Evolutionary conservation across 2,329 filamentous ascomycete genomes (phyloP).

Genomic region (Periconia sp.): DNA sequence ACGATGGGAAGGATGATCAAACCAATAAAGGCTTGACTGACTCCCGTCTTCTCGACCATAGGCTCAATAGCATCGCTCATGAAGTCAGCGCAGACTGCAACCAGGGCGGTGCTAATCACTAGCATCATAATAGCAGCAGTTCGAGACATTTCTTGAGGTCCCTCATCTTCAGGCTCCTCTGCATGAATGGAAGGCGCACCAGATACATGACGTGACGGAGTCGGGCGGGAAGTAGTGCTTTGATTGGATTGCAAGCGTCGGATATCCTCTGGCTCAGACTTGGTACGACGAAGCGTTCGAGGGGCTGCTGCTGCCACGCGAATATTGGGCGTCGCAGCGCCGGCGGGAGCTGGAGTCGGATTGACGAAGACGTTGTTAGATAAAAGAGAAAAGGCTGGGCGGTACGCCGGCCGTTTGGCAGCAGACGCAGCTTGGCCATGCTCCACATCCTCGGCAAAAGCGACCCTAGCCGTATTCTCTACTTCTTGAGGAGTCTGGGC

Average conservation of each 20-base stretch:
- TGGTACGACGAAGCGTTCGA: slow-evolving; percentile 38
- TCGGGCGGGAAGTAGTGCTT: slow-evolving; percentile 22
- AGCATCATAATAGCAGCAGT: slow-evolving; percentile 63
- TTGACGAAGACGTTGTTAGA: slow-evolving; percentile 72
- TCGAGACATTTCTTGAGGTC: slow-evolving; percentile 58
- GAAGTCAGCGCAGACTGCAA: slow-evolving; percentile 70
- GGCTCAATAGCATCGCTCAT: slow-evolving; percentile 74
- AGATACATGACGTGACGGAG: slow-evolving; percentile 19
- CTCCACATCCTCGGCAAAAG: slow-evolving; percentile 47
- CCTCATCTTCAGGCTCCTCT: slow-evolving; percentile 30
- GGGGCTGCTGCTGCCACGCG: slow-evolving; percentile 43
- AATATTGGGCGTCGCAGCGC: slow-evolving; percentile 35
- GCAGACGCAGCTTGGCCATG: slow-evolving; percentile 26
- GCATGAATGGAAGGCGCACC: slow-evolving; percentile 21
- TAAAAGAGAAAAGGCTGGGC: slow-evolving; percentile 68
- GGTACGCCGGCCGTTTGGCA: slow-evolving; percentile 64
- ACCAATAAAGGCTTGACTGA: slow-evolving; percentile 76
- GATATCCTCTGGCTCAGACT: slow-evolving; percentile 45
- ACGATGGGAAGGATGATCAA: slow-evolving; percentile 80
- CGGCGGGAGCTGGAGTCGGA: slow-evolving; percentile 41
- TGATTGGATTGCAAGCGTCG: slow-evolving; percentile 28
- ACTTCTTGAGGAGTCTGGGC: slow-evolving; percentile 6
- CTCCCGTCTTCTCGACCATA: slow-evolving; percentile 62
- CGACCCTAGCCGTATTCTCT: slow-evolving; percentile 38
- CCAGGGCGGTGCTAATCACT: slow-evolving; percentile 58